phyloP scores from a whole-genome alignment of 441 rosid genomes.

The Corymbia calophylla region DNA sequence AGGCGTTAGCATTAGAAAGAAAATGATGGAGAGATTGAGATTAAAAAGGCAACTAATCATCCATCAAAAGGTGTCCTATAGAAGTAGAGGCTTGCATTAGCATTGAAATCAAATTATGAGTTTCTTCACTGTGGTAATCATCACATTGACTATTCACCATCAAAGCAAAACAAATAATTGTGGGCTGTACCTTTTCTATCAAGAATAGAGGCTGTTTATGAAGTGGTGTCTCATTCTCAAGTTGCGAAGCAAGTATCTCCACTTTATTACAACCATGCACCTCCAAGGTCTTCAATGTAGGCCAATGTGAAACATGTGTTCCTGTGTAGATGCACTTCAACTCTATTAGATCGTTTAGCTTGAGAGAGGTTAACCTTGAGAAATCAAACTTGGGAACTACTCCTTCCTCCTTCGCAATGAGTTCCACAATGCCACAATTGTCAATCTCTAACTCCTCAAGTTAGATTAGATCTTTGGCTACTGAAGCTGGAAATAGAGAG shows the following conservation, averaged over 20 bases:
- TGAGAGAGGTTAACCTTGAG: not conserved
- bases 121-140: too few relatives aligned
- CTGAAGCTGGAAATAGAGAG: not conserved
- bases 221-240: not conserved
- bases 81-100: too few relatives aligned
- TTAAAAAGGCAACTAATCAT: too few relatives aligned
- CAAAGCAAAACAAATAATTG: not conserved
- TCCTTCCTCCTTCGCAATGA: not conserved
- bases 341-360: fast-evolving
- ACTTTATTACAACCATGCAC: not conserved
- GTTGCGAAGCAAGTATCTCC: not conserved
- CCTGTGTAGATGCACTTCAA: not conserved
- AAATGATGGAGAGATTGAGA: too few relatives aligned
- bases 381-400: fast-evolving
- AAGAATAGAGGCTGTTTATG: fast-evolving
- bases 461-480: not conserved
- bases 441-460: not conserved
- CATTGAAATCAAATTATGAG: too few relatives aligned
- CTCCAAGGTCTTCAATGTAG: not conserved
- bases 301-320: fast-evolving
- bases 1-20: too few relatives aligned
- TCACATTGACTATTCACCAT: too few relatives aligned
- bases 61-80: too few relatives aligned
- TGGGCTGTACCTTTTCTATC: not conserved
- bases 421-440: not conserved